These are phyloP conservation scores for Verticillium nubilum DNA, from an alignment of 2,329 filamentous ascomycete species.

Conservation along the genomic window DNA sequence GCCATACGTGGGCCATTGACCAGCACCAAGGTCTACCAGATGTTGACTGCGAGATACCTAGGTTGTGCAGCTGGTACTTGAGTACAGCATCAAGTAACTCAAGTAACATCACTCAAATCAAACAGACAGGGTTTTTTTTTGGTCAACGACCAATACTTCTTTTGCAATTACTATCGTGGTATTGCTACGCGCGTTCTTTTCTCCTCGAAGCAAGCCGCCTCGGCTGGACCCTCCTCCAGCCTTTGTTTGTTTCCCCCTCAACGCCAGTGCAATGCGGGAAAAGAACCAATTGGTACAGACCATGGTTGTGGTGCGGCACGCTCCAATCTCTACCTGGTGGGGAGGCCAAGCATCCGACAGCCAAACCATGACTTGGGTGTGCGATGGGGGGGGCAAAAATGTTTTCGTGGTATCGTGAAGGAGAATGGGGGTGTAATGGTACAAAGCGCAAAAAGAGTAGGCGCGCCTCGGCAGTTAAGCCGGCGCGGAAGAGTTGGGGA, in stretches of 20 bases:
- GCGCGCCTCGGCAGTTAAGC: neutral
- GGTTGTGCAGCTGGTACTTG: too few relatives aligned
- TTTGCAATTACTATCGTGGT: neutral
- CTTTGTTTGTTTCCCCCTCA: conserved; percentile 27
- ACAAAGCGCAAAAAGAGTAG: conserved; percentile 23
- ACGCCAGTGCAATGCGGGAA: conserved; percentile 56
- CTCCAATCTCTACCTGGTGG: neutral
- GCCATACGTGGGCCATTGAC: too few relatives aligned
- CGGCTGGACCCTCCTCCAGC: conserved; percentile 14
- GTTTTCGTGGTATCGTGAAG: conserved; percentile 43
- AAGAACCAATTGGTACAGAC: conserved; percentile 31
- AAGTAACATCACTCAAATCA: too few relatives aligned
- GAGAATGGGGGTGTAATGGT: conserved; percentile 29
- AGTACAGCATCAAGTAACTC: too few relatives aligned
- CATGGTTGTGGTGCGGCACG: conserved; percentile 5
- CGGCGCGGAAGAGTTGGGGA: neutral
- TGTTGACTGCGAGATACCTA: too few relatives aligned
- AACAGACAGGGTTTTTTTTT: too few relatives aligned
- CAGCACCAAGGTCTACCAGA: too few relatives aligned
- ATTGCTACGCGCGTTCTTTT: conserved; percentile 20
- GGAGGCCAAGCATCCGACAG: conserved; percentile 3
- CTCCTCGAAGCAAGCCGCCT: conserved; percentile 23
- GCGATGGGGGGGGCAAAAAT: conserved; percentile 16
- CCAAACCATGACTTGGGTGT: conserved; percentile 5
- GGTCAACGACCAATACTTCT: neutral